Evolutionary conservation across 768 basidiomycete genomes (phyloP).

Genomic region (Lentinula aciculospora): DNA sequence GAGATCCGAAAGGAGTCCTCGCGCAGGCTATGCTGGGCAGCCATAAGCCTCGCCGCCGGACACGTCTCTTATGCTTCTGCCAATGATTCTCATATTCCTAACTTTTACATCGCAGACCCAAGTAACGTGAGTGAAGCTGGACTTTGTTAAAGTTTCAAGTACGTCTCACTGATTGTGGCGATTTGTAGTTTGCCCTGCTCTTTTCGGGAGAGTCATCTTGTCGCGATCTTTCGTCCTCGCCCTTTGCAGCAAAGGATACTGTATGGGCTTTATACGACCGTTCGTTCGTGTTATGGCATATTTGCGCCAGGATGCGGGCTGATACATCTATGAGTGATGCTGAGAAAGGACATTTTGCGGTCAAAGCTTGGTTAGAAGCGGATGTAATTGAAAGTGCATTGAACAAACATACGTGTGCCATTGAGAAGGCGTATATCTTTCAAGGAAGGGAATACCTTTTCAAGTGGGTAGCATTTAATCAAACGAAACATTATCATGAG

Average conservation of each 20-base stretch:
- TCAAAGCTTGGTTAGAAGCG: slow-evolving; percentile 66
- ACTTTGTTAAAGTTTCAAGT: neutral
- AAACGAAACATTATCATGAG: neutral
- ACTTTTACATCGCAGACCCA: slow-evolving; percentile 57
- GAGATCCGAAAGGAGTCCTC: slow-evolving; percentile 70
- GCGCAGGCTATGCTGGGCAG: slow-evolving; percentile 70
- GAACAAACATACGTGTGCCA: slow-evolving; percentile 56
- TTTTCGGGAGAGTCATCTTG: slow-evolving; percentile 68
- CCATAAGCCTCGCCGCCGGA: slow-evolving; percentile 57
- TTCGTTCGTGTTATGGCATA: slow-evolving; percentile 67
- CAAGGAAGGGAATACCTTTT: slow-evolving; percentile 71
- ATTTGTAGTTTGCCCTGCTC: slow-evolving; percentile 55
- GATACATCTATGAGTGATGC: slow-evolving; percentile 30
- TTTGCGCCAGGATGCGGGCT: slow-evolving; percentile 59
- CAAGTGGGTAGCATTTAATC: slow-evolving; percentile 46
- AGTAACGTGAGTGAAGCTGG: slow-evolving; percentile 49
- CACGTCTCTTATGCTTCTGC: slow-evolving; percentile 58
- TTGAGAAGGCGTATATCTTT: slow-evolving; percentile 65
- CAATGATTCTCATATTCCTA: slow-evolving; percentile 27
- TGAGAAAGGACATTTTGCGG: slow-evolving; percentile 57
- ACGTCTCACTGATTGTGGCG: neutral
- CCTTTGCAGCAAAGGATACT: slow-evolving; percentile 47
- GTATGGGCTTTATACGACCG: slow-evolving; percentile 75
- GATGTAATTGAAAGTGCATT: slow-evolving; percentile 60
- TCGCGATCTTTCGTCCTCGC: slow-evolving; percentile 25